phyloP scores from a whole-genome alignment of 169 alveolate genomes.

The Plasmodium blacklocki region DNA sequence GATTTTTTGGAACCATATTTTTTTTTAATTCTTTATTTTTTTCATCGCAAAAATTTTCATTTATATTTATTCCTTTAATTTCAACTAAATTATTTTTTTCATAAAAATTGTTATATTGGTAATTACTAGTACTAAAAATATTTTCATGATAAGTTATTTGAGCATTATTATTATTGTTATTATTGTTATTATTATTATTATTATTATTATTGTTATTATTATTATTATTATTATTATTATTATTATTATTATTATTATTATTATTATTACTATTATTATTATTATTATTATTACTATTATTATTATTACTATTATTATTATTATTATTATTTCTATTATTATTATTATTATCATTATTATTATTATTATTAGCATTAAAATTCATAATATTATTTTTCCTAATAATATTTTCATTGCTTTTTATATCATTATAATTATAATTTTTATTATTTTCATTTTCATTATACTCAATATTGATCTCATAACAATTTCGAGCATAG shows the following conservation, averaged over 20 bases:
- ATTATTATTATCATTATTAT: neutral
- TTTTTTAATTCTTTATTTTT: neutral
- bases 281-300: neutral
- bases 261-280: neutral
- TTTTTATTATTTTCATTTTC: too few relatives aligned
- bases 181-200: neutral
- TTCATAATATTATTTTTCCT: neutral
- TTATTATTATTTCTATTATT: neutral
- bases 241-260: neutral
- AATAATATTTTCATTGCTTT: neutral
- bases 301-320: neutral
- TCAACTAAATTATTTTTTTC: neutral
- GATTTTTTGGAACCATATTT: neutral
- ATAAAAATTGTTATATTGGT: neutral
- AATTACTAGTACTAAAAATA: constrained; percentile 5
- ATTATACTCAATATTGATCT: neutral
- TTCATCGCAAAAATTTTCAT: constrained; percentile 14
- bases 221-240: neutral
- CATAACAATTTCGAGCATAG: neutral
- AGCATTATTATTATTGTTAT: neutral
- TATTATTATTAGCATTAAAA: neutral
- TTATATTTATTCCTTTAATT: constrained; percentile 12
- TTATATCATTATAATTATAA: too few relatives aligned
- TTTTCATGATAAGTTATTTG: neutral
- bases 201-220: neutral